Evolutionary conservation across 352 stramenopile species (phyloP), one percentile per base, ranked within the genome.

Genomic region (Pythium guiyangense): DNA sequence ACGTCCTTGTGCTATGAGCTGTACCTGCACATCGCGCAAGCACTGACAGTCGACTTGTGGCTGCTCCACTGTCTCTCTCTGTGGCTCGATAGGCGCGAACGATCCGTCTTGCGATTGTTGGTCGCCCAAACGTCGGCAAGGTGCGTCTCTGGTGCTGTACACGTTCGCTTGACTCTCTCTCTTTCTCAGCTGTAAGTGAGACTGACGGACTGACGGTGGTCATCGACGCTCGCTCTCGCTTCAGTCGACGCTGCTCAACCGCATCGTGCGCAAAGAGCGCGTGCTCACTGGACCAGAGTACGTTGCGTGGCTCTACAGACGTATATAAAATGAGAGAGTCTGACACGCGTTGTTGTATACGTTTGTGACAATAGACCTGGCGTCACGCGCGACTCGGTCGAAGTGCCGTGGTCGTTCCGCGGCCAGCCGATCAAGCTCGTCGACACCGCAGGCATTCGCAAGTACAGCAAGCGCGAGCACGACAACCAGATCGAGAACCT

Each of bases 401-500:
- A 91, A 66, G 84, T 93, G 47, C 73, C 76, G 22, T 93, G 81
- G 81, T 73, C 70, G 20, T 93, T 92, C 70, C 75, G 77, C 12
- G 79, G 74, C 4, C 77, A 73, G 14, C 66, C 82, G 43, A 89
- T 93, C 58, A 84, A 86, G 59, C 74, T 93, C 53, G 82, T 93
- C 12, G 84, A 93, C 66, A 93, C 84, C 18, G 84, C 84, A 0
- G 84, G 84, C 27, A 93, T 93, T 57, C 79, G 84, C 43, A 79
- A 81, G 54, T 88, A 90, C 64, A 90, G 81, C 74, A 93, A 93
- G 62, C 84, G 84, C 42, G 84, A 93, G 58, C 74, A 88, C 47
- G 70, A 81, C 15, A 88, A 93, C 61, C 75, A 90, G 68, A 93
- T 93, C 52, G 84, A 93, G 58, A 88, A 93, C 54, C 59, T 93